Percentiles rank a stretch among this genome's conserved stretches.
Evolutionary conservation across 2,329 filamentous ascomycete genomes (phyloP).

Genomic region (Trichoderma sp.): DNA sequence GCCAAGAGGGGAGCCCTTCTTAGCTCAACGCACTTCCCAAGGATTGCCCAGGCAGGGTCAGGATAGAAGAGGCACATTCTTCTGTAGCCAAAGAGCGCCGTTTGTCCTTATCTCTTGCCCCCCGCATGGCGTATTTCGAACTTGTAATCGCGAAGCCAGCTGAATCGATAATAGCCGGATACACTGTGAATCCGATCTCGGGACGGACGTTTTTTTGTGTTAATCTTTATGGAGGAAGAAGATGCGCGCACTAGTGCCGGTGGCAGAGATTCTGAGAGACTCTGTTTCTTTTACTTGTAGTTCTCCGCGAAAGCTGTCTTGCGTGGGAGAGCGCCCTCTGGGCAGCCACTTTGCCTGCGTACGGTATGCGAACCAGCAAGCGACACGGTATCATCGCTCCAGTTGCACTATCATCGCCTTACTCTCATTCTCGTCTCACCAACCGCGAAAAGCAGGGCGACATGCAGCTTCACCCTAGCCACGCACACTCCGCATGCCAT

Average conservation of each 20-base stretch:
- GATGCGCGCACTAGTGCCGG: not conserved
- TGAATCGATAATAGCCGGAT: constrained; percentile 9
- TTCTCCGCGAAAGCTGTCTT: not conserved
- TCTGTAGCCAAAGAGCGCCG: not conserved
- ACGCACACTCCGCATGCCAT: not conserved
- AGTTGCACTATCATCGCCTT: not conserved
- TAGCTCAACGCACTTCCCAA: not conserved
- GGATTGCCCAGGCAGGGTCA: not conserved
- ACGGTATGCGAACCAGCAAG: not conserved
- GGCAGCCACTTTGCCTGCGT: not conserved
- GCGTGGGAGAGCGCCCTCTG: not conserved
- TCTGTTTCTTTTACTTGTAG: not conserved
- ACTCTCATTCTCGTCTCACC: not conserved
- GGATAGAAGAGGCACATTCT: not conserved
- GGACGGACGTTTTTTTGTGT: not conserved
- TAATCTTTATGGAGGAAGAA: not conserved
- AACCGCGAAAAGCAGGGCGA: not conserved
- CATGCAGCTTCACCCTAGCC: not conserved
- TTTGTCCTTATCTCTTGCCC: constrained; percentile 22
- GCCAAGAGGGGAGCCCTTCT: not conserved
- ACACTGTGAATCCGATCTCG: constrained; percentile 13
- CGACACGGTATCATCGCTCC: not conserved
- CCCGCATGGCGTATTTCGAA: constrained; percentile 26
- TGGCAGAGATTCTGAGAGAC: not conserved
- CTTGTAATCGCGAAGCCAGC: constrained; percentile 23